Percentiles rank a stretch among this genome's conserved stretches.
phyloP scores from a whole-genome alignment of 2,329 filamentous ascomycete genomes.

The Davidsoniella australis region DNA sequence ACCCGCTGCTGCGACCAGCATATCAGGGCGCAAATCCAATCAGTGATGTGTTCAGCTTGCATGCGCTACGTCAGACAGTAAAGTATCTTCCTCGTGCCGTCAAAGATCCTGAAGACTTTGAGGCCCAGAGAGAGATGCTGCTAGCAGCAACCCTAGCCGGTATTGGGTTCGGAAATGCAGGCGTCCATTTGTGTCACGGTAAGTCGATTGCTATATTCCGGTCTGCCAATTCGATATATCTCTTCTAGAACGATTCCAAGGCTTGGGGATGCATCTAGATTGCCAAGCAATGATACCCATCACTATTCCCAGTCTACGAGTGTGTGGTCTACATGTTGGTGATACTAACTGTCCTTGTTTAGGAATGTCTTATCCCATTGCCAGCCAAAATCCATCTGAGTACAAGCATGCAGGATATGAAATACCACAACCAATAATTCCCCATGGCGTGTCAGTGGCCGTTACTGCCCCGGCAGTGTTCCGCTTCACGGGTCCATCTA shows the following conservation, averaged over 20 bases:
- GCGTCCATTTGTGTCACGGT: conserved; percentile 64
- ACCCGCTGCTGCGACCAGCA: conserved; percentile 79
- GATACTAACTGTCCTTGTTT: not conserved
- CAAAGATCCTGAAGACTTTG: conserved; percentile 71
- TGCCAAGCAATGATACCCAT: not conserved
- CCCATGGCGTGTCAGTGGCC: conserved; percentile 87
- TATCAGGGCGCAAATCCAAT: conserved; percentile 98
- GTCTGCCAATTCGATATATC: not conserved
- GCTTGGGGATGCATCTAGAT: not conserved
- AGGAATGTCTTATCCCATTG: conserved; percentile 96
- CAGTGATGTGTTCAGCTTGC: conserved; percentile 87
- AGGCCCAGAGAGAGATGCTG: conserved; percentile 91
- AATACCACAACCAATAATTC: conserved; percentile 63
- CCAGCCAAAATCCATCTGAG: conserved; percentile 68
- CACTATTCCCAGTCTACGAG: not conserved
- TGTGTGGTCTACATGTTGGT: not conserved
- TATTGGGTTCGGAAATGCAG: conserved; percentile 93
- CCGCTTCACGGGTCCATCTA: conserved; percentile 77
- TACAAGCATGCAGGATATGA: conserved; percentile 83
- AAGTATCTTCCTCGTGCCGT: conserved; percentile 86
- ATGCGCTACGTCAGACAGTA: conserved; percentile 65
- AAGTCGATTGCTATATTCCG: conserved; percentile 16
- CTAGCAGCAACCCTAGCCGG: conserved; percentile 86
- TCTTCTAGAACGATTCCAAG: no score
- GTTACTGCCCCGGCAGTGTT: conserved; percentile 90